Base-by-base conservation (phyloP, 1,139 yeast genomes). In the Geotrichum carabidarum region DNA sequence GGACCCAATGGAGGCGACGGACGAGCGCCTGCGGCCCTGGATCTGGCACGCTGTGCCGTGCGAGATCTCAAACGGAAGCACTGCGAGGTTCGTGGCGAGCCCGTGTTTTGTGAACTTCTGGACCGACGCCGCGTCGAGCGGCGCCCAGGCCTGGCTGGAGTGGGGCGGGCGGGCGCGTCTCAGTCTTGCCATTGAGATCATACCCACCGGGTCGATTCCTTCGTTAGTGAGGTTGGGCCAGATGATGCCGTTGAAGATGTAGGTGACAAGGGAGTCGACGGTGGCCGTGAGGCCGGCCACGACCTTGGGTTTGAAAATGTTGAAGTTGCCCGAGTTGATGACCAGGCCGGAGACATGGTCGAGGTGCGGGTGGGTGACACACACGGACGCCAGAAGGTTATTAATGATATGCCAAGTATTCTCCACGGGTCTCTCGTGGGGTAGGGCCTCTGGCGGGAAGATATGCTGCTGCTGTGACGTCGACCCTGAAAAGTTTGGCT, bases 361-460 rank as follows among this genome's bases (percentile, higher is more conserved):
- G 53, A 89, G 67, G 68, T 90, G 97, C 0, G 94, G 82, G 69
- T 90, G 97, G 1, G 96, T 81, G 40, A 90, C 77, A 51, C 86
- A 76, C 58, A 80, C 80, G 35, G 77, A 73, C 27, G 68, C 59
- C 15, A 78, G 60, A 6, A 58, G 57, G 14, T 62, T 56, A 22
- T 63, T 60, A n/a, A 68, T 53, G n/a, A 70, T 63, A 22, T 73
- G 66, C 57, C 75, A 71, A 6, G 82, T 67, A 32, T 62, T 59
- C 12, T 61, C 61, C 0, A 65, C 58, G 1, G 65, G 54, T 49
- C 62, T 60, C n/a, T 63, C 57, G 27, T 65, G 61, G 6, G 70
- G 64, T 34, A 57, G 46, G 11, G 57, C 52, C 27, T 57, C 56
- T n/a, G 56, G 37, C 3, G 57, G 58, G 50, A 63, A 54, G 9